phyloP scores from a whole-genome alignment of 306 rosid species.

The Biancaea sappan region DNA sequence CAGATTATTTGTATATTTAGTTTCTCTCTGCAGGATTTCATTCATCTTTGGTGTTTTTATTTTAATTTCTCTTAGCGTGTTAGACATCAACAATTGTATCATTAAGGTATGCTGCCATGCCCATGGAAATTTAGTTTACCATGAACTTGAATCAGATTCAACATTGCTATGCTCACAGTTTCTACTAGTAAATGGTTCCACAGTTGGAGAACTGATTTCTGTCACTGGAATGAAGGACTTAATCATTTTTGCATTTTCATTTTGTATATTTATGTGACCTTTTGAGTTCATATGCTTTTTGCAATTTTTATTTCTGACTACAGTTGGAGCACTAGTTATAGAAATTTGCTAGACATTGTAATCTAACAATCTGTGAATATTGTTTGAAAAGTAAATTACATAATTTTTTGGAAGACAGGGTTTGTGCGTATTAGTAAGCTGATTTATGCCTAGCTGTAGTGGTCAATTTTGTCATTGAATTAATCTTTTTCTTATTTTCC shows the following conservation, averaged over 20 bases:
- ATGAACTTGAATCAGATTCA: too few relatives aligned
- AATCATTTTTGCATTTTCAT: background rate
- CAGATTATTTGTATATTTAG: background rate
- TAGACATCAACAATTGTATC: background rate
- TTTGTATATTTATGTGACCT: background rate
- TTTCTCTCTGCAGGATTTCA: background rate
- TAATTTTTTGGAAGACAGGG: background rate
- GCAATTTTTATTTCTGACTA: background rate
- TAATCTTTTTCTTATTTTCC: conserved; percentile 28
- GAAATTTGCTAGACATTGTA: background rate
- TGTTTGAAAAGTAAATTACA: background rate
- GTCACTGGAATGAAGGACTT: background rate
- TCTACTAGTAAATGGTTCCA: too few relatives aligned
- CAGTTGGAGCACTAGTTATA: background rate
- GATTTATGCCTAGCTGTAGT: conserved; percentile 7
- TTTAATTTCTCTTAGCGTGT: background rate
- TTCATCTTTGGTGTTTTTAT: background rate
- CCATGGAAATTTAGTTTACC: too few relatives aligned
- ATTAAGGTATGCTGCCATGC: background rate
- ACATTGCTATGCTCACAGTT: too few relatives aligned
- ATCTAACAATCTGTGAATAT: conserved; percentile 12
- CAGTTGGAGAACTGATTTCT: background rate
- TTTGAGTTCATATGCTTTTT: background rate
- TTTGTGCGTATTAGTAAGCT: background rate
- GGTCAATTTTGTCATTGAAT: conserved; percentile 24